Evolutionary conservation across 2,329 filamentous ascomycete genomes (phyloP).

Genomic region (Arachnopeziza araneosa): DNA sequence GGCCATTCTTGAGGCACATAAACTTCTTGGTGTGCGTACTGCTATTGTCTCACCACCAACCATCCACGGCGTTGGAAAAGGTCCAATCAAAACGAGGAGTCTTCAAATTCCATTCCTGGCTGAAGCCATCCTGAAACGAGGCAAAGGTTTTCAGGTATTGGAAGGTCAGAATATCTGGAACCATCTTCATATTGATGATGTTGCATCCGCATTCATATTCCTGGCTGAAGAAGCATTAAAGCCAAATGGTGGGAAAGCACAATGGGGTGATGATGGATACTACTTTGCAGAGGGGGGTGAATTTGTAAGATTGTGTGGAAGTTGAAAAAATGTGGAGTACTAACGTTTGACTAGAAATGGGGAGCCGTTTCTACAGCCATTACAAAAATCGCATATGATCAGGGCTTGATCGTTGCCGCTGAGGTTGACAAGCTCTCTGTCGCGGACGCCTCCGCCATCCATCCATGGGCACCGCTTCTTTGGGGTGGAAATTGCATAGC

Average conservation of each 20-base stretch:
- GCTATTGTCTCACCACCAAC: constrained; percentile 59
- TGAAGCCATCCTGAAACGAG: constrained; percentile 41
- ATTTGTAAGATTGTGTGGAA: constrained; percentile 6
- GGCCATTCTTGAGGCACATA: constrained; percentile 46
- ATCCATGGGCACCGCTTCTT: constrained; percentile 25
- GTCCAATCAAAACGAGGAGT: constrained; percentile 49
- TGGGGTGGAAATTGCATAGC: constrained; percentile 26
- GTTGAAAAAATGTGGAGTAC: not conserved
- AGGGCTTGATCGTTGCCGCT: constrained; percentile 36
- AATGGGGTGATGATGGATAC: constrained; percentile 50
- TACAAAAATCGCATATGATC: constrained; percentile 41
- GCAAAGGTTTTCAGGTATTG: constrained; percentile 44
- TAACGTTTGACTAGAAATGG: constrained; percentile 42
- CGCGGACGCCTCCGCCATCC: constrained; percentile 17
- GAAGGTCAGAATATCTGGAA: constrained; percentile 49
- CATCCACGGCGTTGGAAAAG: constrained; percentile 56
- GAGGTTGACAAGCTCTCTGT: constrained; percentile 22
- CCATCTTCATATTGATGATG: constrained; percentile 46
- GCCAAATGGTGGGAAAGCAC: constrained; percentile 34
- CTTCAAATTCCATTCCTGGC: constrained; percentile 51
- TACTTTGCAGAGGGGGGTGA: constrained; percentile 39
- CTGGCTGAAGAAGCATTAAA: constrained; percentile 48
- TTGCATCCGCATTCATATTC: constrained; percentile 44
- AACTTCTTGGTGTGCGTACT: constrained; percentile 43
- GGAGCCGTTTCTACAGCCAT: constrained; percentile 42